phyloP scores from a whole-genome alignment of 306 rosid species.

The Gastrolobium bilobum region DNA sequence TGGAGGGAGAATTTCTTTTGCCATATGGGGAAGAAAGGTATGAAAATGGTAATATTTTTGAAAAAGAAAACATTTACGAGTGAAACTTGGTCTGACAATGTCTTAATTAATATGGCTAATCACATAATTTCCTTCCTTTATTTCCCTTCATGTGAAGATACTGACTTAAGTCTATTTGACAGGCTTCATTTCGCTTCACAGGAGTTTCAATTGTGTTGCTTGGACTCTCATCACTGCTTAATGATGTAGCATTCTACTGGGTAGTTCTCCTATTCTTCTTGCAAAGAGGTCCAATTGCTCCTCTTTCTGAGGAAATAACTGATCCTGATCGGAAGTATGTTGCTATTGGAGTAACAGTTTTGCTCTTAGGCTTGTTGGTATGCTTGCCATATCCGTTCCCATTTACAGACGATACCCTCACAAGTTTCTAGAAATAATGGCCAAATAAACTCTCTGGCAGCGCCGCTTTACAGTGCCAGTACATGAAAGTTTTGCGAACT shows the following conservation, averaged over 20 bases:
- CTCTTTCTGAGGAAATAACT: conserved; percentile 88
- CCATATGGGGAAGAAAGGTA: conserved; percentile 99
- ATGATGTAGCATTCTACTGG: conserved; percentile 98
- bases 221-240: conserved; percentile 78
- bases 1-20: conserved; percentile 91
- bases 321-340: conserved; percentile 86
- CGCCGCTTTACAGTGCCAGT: conserved; percentile 12
- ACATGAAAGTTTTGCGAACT: conserved; percentile 38
- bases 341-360: conserved; percentile 81
- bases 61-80: conserved; percentile 18
- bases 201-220: conserved; percentile 79
- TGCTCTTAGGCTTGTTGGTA: conserved; percentile 87
- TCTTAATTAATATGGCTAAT: not conserved
- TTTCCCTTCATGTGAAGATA: conserved; percentile 5
- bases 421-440: conserved; percentile 60
- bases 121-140: not conserved
- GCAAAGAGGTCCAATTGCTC: conserved; percentile 97
- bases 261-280: conserved; percentile 90
- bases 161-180: conserved; percentile 48
- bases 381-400: conserved; percentile 98
- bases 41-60: conserved; percentile 30
- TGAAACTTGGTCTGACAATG: conserved; percentile 35
- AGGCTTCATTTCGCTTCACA: conserved; percentile 88
- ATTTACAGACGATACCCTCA: conserved; percentile 69
- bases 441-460: conserved; percentile 41